phyloP scores from a whole-genome alignment of 495 filamentous ascomycete genomes.

The Penicillium turbatum region DNA sequence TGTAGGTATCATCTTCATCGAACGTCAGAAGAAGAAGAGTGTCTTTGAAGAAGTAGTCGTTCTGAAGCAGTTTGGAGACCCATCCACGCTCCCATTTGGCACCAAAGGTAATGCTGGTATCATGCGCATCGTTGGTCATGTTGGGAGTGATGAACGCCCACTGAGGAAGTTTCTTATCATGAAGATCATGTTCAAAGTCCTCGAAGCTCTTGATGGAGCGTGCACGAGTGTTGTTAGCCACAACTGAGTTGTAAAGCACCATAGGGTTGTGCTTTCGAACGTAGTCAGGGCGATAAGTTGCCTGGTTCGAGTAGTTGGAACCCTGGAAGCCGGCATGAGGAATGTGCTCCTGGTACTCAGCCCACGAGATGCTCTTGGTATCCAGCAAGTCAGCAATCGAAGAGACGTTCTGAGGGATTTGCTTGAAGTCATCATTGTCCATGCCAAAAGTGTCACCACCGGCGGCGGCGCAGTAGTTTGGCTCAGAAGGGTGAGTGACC shows the following conservation, averaged over 20 bases:
- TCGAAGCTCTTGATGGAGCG: conserved; percentile 64
- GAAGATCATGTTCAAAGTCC: conserved; percentile 55
- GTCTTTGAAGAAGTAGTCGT: conserved; percentile 59
- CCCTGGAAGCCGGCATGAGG: conserved; percentile 66
- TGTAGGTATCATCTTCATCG: conserved; percentile 61
- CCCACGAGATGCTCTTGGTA: conserved; percentile 63
- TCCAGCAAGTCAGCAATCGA: conserved; percentile 66
- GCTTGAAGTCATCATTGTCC: conserved; percentile 59
- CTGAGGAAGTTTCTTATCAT: conserved; percentile 56
- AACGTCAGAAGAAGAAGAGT: conserved; percentile 50
- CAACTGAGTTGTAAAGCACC: conserved; percentile 56
- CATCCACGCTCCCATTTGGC: conserved; percentile 56
- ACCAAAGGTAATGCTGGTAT: conserved; percentile 58
- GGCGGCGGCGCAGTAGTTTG: conserved; percentile 63
- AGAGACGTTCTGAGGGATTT: conserved; percentile 55
- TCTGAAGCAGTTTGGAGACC: conserved; percentile 55
- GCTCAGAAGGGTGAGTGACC: conserved; percentile 63
- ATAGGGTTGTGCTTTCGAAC: conserved; percentile 73
- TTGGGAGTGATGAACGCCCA: conserved; percentile 60
- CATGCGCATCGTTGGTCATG: conserved; percentile 54
- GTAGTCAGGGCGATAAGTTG: conserved; percentile 54
- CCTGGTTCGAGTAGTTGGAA: conserved; percentile 49
- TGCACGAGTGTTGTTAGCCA: conserved; percentile 46
- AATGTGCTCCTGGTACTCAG: conserved; percentile 62
- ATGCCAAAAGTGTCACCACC: conserved; percentile 66